Percentiles rank a stretch among this genome's conserved stretches.
These are phyloP conservation scores for Kodamaea sp. DNA, from an alignment of 1,139 yeast species.

Conservation along the genomic window DNA sequence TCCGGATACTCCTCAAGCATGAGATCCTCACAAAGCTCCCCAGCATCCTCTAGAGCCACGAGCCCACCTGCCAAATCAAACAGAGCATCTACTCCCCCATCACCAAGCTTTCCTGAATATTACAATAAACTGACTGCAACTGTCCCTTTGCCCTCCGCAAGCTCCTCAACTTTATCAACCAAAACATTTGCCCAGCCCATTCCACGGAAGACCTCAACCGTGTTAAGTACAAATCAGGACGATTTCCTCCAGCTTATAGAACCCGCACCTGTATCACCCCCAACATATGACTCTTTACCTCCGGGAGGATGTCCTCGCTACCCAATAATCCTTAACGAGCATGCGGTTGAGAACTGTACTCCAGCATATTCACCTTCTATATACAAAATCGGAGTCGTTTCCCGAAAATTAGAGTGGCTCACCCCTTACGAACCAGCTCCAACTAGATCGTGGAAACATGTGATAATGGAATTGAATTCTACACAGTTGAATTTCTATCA, in stretches of 20 bases:
- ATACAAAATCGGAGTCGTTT: conserved; percentile 52
- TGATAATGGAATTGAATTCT: conserved; percentile 67
- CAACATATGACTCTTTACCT: conserved; percentile 43
- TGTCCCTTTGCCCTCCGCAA: not conserved
- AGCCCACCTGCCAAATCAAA: conserved; percentile 7
- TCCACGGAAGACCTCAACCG: conserved; percentile 1
- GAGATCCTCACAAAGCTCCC: conserved; percentile 10
- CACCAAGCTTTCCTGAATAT: conserved; percentile 3
- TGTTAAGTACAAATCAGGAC: conserved; percentile 9
- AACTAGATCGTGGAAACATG: conserved; percentile 62
- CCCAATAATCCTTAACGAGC: conserved; percentile 36
- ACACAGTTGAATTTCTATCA: conserved; percentile 70
- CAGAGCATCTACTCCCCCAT: conserved; percentile 10
- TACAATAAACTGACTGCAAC: not conserved
- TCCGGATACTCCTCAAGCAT: conserved; percentile 9
- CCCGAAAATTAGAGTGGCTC: conserved; percentile 64
- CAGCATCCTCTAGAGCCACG: conserved; percentile 9
- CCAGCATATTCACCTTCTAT: conserved; percentile 60
- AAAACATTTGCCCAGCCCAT: not conserved
- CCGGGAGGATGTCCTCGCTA: conserved; percentile 54
- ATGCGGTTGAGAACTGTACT: conserved; percentile 18
- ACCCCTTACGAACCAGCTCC: conserved; percentile 67
- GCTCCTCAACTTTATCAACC: not conserved
- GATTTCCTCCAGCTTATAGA: conserved; percentile 43
- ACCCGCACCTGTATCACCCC: conserved; percentile 53